Base-by-base conservation (phyloP, 2,329 filamentous ascomycete genomes). In the Periconia sp. region DNA sequence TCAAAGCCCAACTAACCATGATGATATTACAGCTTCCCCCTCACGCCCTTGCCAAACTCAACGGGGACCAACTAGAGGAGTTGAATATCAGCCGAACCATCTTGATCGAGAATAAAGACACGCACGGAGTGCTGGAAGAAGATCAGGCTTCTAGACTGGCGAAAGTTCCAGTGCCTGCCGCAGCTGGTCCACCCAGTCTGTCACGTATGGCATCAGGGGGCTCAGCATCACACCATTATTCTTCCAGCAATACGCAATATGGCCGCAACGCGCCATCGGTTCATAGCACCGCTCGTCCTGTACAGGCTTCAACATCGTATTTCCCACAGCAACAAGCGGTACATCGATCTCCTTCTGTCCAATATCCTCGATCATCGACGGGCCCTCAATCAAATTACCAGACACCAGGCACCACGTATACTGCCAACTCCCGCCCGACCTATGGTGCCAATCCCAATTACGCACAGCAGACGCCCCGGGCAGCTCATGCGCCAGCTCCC, bases 61-160 rank as follows among this genome's bases (percentile, higher is more conserved):
- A 95, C 64, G 91, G 91, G 10, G 89, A 95, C 68, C 89, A 92
- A 70, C 76, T 96, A n/a, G 88, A 87, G 30, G 89, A 92, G 53
- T 78, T 96, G 45, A 87, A 90, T 57, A 88, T 96, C 68, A 93
- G 88, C 75, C 90, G 86, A 44, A 91, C 86, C 68, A 82, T 96
- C 18, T 77, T 91, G 54, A 79, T 95, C 45, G 85, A 89, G 55
- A 85, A 82, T 7, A 85, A 88, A 48, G 85, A 91, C 64, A 90
- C 90, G 71, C 84, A 83, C 58, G 92, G 92, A 5, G 85, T 88
- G 3, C 87, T 95, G 84, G 91, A 95, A 62, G 90, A 93, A 63
- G 91, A 96, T 61, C 88, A 91, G 59, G 67, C 76, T 1, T 73
- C 77, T 2, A 71, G 76, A 31, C 61, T 74, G 41, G 74, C 75